Conservation (phyloP, 768 basidiomycete genomes). For the Russula compacta region DNA sequence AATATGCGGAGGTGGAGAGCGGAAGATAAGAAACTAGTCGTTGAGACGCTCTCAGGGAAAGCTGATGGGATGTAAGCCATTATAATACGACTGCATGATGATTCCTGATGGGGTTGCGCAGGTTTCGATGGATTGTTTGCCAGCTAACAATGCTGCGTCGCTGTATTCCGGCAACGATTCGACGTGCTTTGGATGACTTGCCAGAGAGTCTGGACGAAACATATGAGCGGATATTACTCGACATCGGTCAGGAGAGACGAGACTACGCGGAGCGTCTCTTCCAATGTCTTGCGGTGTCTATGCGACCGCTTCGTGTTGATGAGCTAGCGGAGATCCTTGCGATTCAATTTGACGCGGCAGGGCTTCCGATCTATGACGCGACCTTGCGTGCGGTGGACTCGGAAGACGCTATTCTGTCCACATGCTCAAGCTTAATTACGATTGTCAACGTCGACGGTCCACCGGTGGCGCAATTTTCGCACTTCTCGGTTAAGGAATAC, state of each 20-base stretch:
- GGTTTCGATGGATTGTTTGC: conserved; percentile 6
- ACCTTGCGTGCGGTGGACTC: neutral
- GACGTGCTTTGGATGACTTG: neutral
- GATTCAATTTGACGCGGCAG: neutral
- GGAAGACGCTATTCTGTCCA: neutral
- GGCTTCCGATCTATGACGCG: neutral
- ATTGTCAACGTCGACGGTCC: neutral
- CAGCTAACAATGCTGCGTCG: neutral
- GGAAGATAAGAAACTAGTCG: neutral
- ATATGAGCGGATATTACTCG: neutral
- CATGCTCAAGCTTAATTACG: neutral
- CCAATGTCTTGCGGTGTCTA: neutral
- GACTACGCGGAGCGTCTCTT: neutral
- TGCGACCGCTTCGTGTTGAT: neutral
- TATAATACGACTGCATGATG: neutral
- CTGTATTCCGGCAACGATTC: neutral
- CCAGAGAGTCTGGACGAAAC: conserved; percentile 2
- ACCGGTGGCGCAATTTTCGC: neutral
- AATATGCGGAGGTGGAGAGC: neutral
- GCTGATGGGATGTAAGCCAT: conserved; percentile 1
- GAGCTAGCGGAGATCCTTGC: neutral
- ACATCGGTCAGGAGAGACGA: neutral
- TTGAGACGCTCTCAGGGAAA: neutral
- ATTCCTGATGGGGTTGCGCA: neutral
- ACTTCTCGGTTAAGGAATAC: neutral